A percentile compares a stretch with the other conserved stretches of the same genome.
Evolutionary conservation across 208 protist genomes (phyloP).

Genomic region (Wallacemonas rigidus): DNA sequence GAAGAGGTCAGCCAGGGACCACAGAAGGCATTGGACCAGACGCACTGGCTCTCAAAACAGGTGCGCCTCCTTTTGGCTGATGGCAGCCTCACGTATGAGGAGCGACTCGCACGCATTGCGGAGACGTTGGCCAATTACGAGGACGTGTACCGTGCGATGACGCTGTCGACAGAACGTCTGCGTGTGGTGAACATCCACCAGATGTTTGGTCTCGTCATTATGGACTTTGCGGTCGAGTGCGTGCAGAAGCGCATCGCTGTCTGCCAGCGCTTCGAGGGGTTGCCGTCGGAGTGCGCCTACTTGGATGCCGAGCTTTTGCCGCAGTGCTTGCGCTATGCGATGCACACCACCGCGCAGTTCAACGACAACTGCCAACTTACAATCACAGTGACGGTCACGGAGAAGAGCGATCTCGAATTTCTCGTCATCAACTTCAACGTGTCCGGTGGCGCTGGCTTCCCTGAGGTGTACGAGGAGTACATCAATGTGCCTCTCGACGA

Average conservation of each 20-base stretch:
- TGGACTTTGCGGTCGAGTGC: conserved; percentile 82
- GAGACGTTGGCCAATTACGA: conserved; percentile 74
- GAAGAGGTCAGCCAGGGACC: conserved; percentile 49
- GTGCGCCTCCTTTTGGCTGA: conserved; percentile 60
- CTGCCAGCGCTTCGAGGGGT: conserved; percentile 69
- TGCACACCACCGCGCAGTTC: conserved; percentile 47
- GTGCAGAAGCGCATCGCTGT: conserved; percentile 58
- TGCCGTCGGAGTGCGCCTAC: conserved; percentile 67
- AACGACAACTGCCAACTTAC: conserved; percentile 39
- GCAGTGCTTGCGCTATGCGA: conserved; percentile 78
- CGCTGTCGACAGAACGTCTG: conserved; percentile 66
- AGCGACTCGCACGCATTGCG: conserved; percentile 55
- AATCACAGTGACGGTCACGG: conserved; percentile 66
- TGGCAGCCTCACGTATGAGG: conserved; percentile 49
- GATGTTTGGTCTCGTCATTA: conserved; percentile 81
- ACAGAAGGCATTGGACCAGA: conserved; percentile 55
- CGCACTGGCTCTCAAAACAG: conserved; percentile 67
- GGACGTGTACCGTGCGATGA: conserved; percentile 66
- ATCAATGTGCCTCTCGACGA: conserved; percentile 34
- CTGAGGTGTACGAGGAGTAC: conserved; percentile 39
- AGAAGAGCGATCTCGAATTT: conserved; percentile 78
- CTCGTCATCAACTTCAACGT: conserved; percentile 84
- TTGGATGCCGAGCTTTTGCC: conserved; percentile 68
- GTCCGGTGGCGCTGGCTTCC: conserved; percentile 51
- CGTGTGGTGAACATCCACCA: conserved; percentile 82